Evolutionary conservation across 495 filamentous ascomycete species (phyloP).

Genomic region (Venustampulla echinocandica): DNA sequence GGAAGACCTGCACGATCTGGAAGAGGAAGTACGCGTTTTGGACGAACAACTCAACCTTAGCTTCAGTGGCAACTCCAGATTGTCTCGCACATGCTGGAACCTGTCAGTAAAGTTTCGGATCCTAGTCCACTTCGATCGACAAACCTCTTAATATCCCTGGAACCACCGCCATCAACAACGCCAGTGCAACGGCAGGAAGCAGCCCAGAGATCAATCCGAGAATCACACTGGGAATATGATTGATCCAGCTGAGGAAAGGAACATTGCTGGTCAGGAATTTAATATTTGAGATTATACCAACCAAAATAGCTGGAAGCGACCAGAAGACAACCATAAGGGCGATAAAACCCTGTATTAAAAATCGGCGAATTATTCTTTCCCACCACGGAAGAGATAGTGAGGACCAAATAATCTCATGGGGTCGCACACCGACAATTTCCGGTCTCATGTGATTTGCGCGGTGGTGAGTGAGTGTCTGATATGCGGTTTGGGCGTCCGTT

Average conservation of each 20-base stretch:
- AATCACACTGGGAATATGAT: constrained; percentile 58
- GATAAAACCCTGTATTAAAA: constrained; percentile 63
- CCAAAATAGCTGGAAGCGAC: constrained; percentile 82
- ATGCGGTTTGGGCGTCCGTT: constrained; percentile 75
- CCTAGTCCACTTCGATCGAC: constrained; percentile 14
- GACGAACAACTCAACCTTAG: constrained; percentile 71
- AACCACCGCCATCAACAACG: constrained; percentile 79
- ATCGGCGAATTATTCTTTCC: constrained; percentile 66
- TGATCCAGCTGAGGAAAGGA: constrained; percentile 48
- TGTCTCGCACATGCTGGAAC: constrained; percentile 55
- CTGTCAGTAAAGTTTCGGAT: constrained; percentile 19
- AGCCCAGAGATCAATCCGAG: constrained; percentile 78
- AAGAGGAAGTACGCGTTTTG: constrained; percentile 93
- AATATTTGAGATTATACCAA: constrained; percentile 86
- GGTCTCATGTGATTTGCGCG: constrained; percentile 83
- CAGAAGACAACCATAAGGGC: constrained; percentile 81
- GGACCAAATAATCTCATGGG: constrained; percentile 79
- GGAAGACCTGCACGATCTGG: constrained; percentile 90
- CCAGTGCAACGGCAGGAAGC: constrained; percentile 68
- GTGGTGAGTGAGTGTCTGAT: constrained; percentile 80
- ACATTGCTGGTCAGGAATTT: constrained; percentile 45
- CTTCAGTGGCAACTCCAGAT: constrained; percentile 65
- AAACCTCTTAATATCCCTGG: constrained; percentile 62
- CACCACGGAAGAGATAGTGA: constrained; percentile 84
- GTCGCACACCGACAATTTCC: constrained; percentile 75